These are phyloP conservation scores for Hymenotorrendiella dingleyae DNA, from an alignment of 2,329 filamentous ascomycete genomes.

Conservation along the genomic window DNA sequence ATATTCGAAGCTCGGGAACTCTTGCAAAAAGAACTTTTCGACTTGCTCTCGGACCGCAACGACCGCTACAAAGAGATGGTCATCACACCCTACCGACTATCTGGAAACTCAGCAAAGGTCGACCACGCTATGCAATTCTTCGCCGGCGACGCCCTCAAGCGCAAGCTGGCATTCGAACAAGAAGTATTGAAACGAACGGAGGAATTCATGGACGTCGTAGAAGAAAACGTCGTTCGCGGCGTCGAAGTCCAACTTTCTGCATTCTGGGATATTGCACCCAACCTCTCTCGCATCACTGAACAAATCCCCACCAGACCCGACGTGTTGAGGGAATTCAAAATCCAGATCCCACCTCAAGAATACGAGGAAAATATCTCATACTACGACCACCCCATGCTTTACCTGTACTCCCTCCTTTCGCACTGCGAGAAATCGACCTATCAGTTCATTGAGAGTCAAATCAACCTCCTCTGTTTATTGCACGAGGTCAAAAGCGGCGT, in stretches of 20 bases:
- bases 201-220: constrained; percentile 72
- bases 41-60: constrained; percentile 78
- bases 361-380: constrained; percentile 83
- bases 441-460: constrained; percentile 95
- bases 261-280: constrained; percentile 96
- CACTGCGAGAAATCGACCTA: constrained; percentile 91
- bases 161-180: constrained; percentile 63
- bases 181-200: constrained; percentile 68
- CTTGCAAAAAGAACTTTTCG: constrained; percentile 78
- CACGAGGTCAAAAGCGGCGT: constrained; percentile 85
- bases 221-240: constrained; percentile 78
- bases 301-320: constrained; percentile 57
- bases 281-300: constrained; percentile 70
- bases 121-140: constrained; percentile 79
- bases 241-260: constrained; percentile 88
- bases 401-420: constrained; percentile 76
- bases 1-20: constrained; percentile 90
- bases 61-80: constrained; percentile 82
- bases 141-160: constrained; percentile 65
- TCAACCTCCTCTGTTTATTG: constrained; percentile 79
- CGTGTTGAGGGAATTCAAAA: constrained; percentile 49
- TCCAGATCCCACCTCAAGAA: constrained; percentile 74
- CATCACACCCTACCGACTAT: constrained; percentile 68
- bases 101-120: constrained; percentile 73
- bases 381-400: constrained; percentile 75